Base-by-base conservation (phyloP, 2,329 filamentous ascomycete genomes). In the Fusarium pilosicola region DNA sequence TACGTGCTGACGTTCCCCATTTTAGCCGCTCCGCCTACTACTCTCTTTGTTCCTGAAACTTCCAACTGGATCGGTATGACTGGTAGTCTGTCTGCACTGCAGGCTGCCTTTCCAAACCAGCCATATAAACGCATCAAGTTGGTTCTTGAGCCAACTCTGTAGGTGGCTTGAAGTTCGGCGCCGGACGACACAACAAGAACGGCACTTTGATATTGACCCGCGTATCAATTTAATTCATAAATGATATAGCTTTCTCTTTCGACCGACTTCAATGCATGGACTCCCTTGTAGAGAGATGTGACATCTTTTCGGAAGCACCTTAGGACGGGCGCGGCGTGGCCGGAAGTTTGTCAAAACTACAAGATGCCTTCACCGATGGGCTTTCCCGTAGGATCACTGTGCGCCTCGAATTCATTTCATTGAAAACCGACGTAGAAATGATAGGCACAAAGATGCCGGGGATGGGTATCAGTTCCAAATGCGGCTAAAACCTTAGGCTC, bases 151-250 rank as follows among this genome's bases (percentile, higher is more conserved):
- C 26, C 9, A 30, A 41, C 41, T 17, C n/a, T 2, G 22, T 30
- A 22, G 5, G 14, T 30, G 52, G 15, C 26, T 41, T 6, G 8
- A 7, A 18, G 11, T n/a, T n/a, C 15, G 7, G 15, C 18, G 18
- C 10, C 17, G 32, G 30, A 14, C 12, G 17, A 4, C 17, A n/a
- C 11, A 11, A 34, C 8, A 15, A 5, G 28, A 22, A 20, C 2
- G 22, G 7, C 11, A 6, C 7, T 24, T 34, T 15, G 11, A 20
- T 24, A 24, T 18, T 24, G 15, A 5, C 9, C 13, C 2, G 4
- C n/a, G 18, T 6, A 3, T 36, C 8, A 0, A 26, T 11, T 7
- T 5, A 9, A 12, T 5, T 6, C 7, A 6, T 6, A 12, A 36
- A 38, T 11, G 14, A 22, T 15, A 10, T 18, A 7, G 14, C 22